Conservation (phyloP, 2,329 filamentous ascomycete species). For the Phaeosphaeria sp. region DNA sequence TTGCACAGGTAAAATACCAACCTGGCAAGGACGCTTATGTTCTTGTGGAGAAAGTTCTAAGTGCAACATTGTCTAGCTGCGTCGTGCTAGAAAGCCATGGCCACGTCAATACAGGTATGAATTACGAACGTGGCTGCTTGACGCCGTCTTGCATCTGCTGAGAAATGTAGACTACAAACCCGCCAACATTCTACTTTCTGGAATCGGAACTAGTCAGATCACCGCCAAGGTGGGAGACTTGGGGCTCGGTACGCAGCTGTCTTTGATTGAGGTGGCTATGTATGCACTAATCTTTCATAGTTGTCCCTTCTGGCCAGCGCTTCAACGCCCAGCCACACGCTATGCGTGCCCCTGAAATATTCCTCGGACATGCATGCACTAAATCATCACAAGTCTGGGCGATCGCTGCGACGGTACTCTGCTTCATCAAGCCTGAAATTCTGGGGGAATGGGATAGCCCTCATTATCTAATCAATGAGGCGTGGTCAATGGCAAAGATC, state of each 20-base stretch:
- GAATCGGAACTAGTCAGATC: constrained; percentile 8
- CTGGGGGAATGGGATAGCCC: constrained; percentile 9
- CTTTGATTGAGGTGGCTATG: constrained; percentile 3
- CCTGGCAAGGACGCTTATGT: constrained; percentile 6
- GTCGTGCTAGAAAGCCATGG: too few species aligned
- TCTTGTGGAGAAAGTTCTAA: too few species aligned
- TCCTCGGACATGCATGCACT: constrained; percentile 16
- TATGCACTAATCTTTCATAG: constrained; percentile 16
- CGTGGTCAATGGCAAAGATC: too few species aligned
- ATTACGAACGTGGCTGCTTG: constrained; percentile 2
- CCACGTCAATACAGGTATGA: constrained; percentile 18
- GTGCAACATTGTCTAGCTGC: too few species aligned
- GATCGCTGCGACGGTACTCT: constrained; percentile 17
- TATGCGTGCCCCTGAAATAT: constrained; percentile 25
- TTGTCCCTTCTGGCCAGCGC: constrained; percentile 11
- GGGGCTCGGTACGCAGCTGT: constrained; percentile 15
- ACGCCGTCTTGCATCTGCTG: constrained; percentile 6
- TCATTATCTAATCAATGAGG: too few species aligned
- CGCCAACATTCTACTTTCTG: constrained; percentile 21
- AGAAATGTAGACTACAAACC: constrained; percentile 20
- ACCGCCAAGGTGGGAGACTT: constrained; percentile 22
- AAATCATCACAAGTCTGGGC: constrained; percentile 20
- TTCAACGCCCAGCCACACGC: constrained; percentile 16
- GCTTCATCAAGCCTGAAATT: constrained; percentile 18
- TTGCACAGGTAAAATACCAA: constrained; percentile 16